phyloP scores from a whole-genome alignment of 2,329 filamentous ascomycete genomes.

The Fusarium metavorans region DNA sequence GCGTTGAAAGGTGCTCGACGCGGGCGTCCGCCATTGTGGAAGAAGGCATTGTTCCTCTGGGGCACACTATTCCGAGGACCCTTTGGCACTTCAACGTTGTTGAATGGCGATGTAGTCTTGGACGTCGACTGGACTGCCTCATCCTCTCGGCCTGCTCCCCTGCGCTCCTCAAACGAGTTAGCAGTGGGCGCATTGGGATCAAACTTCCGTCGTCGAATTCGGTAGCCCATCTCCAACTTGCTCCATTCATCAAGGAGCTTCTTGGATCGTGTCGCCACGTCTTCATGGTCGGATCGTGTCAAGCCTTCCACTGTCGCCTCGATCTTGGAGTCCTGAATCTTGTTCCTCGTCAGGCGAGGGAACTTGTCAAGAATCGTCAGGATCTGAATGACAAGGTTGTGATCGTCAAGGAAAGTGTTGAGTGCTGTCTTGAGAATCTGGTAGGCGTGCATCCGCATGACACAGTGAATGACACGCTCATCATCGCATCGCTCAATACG shows the following conservation, averaged over 20 bases:
- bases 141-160: constrained; percentile 59
- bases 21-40: constrained; percentile 59
- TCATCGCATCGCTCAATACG: constrained; percentile 91
- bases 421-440: constrained; percentile 91
- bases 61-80: constrained; percentile 70
- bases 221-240: constrained; percentile 89
- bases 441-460: constrained; percentile 97
- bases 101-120: constrained; percentile 58
- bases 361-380: constrained; percentile 90
- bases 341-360: constrained; percentile 93
- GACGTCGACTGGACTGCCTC: constrained; percentile 52
- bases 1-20: constrained; percentile 67
- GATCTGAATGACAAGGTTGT: constrained; percentile 89
- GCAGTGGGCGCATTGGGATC: constrained; percentile 73
- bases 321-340: constrained; percentile 96
- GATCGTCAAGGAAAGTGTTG: constrained; percentile 86
- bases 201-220: constrained; percentile 90
- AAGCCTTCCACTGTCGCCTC: constrained; percentile 82
- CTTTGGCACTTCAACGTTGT: constrained; percentile 66
- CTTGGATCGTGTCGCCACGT: constrained; percentile 78
- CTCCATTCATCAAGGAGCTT: constrained; percentile 86
- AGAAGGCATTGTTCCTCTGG: constrained; percentile 66
- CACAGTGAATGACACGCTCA: constrained; percentile 85
- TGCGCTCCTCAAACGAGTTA: constrained; percentile 73
- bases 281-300: constrained; percentile 75